Percentiles rank a stretch among this genome's conserved stretches.
These are phyloP conservation scores for Hypoxylon sp. DNA, from an alignment of 2,329 filamentous ascomycete genomes.

Conservation along the genomic window DNA sequence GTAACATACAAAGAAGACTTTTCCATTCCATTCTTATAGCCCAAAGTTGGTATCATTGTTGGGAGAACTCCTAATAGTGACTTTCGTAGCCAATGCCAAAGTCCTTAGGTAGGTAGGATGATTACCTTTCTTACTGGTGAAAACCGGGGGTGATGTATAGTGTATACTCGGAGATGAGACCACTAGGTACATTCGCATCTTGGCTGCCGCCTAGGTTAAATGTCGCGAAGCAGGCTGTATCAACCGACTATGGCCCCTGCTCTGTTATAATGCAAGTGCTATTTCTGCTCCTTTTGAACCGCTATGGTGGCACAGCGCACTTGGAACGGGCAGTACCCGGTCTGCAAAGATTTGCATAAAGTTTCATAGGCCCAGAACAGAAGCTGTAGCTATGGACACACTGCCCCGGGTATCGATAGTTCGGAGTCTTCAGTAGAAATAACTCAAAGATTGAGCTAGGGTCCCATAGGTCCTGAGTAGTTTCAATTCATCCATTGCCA, in stretches of 20 bases:
- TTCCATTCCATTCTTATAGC: not conserved
- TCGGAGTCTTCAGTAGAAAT: not conserved
- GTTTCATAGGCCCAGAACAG: not conserved
- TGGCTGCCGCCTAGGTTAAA: no score
- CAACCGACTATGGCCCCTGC: no score
- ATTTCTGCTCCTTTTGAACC: no score
- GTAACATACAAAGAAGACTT: slow-evolving; percentile 2
- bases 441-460: not conserved
- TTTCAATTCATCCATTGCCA: not conserved
- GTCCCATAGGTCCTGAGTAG: not conserved
- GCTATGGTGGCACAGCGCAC: not conserved
- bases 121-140: no score
- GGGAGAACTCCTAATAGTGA: no score
- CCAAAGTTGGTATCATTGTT: not conserved
- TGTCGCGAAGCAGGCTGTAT: no score
- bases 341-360: not conserved
- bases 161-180: no score
- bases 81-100: not conserved
- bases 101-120: no score
- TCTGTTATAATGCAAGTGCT: no score
- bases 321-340: not conserved
- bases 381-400: not conserved
- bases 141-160: not conserved
- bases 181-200: no score
- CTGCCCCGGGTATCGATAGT: not conserved